Percentiles rank a stretch among this genome's conserved stretches.
Evolutionary conservation across 805 yeast genomes (phyloP).

Genomic region (Priceomyces castillae): DNA sequence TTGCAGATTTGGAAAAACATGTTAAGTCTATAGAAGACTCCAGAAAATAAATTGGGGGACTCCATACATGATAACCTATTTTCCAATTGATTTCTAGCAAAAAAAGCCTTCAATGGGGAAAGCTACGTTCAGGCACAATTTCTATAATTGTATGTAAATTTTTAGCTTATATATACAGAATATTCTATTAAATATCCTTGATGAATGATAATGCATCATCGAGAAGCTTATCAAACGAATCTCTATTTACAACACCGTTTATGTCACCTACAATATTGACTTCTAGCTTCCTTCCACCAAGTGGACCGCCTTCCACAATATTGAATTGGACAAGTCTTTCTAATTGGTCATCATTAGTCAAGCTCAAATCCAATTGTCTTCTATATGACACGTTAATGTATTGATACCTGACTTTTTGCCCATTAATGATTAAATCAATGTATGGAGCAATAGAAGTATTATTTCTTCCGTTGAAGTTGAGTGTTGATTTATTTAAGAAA

Average conservation of each 20-base stretch:
- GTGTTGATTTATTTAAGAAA: slow-evolving; percentile 36
- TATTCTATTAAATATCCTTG: slow-evolving; percentile 5
- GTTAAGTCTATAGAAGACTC: slow-evolving; percentile 57
- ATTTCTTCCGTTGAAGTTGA: slow-evolving; percentile 40
- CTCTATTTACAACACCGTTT: slow-evolving; percentile 17
- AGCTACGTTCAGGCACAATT: neutral
- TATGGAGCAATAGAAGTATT: slow-evolving; percentile 37
- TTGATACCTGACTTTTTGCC: slow-evolving; percentile 39
- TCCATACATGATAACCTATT: neutral
- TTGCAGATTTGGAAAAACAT: slow-evolving; percentile 64
- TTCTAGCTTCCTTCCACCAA: slow-evolving; percentile 55
- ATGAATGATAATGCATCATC: slow-evolving; percentile 15
- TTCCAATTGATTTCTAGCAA: neutral
- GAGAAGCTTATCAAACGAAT: slow-evolving; percentile 24
- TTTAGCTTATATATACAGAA: slow-evolving; percentile 4
- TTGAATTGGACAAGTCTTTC: slow-evolving; percentile 39
- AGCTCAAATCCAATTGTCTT: slow-evolving; percentile 44
- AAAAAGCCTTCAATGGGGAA: neutral
- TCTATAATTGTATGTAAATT: neutral
- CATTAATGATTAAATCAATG: slow-evolving; percentile 38
- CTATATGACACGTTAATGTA: slow-evolving; percentile 44
- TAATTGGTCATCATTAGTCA: slow-evolving; percentile 24
- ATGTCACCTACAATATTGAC: slow-evolving; percentile 44
- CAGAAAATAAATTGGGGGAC: slow-evolving; percentile 8
- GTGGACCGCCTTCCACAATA: slow-evolving; percentile 54